Conservation (phyloP, 83 land plant genomes). For the Diphasiastrum complanatum region DNA sequence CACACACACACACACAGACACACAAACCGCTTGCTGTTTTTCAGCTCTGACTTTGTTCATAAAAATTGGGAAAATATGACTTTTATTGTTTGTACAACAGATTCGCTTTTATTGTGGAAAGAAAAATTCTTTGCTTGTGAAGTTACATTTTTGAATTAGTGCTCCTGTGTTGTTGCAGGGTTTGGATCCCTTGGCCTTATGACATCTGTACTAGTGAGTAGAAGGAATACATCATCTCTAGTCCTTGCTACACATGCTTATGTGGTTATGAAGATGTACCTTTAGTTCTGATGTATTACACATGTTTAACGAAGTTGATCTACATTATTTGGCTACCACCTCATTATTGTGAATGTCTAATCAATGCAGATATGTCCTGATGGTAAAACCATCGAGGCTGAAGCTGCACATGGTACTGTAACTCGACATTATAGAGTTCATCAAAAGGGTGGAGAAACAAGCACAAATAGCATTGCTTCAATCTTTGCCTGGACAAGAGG, state of each 20-base stretch:
- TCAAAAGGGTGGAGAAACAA: slow-evolving; percentile 89
- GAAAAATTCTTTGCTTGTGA: too few species aligned
- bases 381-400: slow-evolving; percentile 94
- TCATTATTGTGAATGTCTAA: slow-evolving; percentile 3
- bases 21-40: too few species aligned
- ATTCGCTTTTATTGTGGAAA: too few species aligned
- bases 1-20: too few species aligned
- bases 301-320: not conserved
- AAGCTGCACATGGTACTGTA: slow-evolving; percentile 99
- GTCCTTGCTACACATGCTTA: too few species aligned
- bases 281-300: not conserved
- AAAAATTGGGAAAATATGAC: too few species aligned
- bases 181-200: slow-evolving; percentile 93
- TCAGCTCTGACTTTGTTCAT: too few species aligned
- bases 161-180: slow-evolving; percentile 38
- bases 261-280: not conserved
- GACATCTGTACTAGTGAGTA: slow-evolving; percentile 79
- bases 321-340: not conserved
- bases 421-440: slow-evolving; percentile 77
- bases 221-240: too few species aligned
- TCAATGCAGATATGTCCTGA: slow-evolving; percentile 68
- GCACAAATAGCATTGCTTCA: slow-evolving; percentile 97
- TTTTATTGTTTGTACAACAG: too few species aligned
- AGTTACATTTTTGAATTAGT: too few species aligned
- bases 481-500: slow-evolving; percentile 97